Conservation (phyloP, 225 moss, liverwort and hornwort genomes). For the Sphagnum contortum region DNA sequence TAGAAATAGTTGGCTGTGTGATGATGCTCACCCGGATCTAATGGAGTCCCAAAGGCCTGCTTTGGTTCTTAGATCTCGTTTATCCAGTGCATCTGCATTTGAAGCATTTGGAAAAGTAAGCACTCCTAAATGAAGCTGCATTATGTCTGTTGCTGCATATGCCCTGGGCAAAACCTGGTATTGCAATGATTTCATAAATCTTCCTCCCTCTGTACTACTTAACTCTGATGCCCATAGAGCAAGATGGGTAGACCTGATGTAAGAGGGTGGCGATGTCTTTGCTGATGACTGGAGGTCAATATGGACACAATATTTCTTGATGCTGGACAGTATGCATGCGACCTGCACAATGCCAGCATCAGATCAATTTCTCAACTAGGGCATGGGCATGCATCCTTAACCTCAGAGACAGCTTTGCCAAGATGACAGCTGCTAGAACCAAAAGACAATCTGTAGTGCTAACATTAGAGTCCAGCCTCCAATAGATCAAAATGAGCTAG, state of each 20-base stretch:
- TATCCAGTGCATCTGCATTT: slow-evolving; percentile 28
- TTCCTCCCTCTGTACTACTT: neutral
- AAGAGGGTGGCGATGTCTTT: neutral
- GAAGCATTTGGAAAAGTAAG: slow-evolving; percentile 20
- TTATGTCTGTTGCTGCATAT: neutral
- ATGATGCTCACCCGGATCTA: slow-evolving; percentile 82
- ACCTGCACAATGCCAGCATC: slow-evolving; percentile 1
- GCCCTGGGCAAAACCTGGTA: neutral
- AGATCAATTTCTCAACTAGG: neutral
- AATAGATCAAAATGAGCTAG: neutral
- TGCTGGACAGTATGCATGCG: neutral
- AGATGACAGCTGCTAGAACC: too few species aligned
- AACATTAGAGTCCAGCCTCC: too few species aligned
- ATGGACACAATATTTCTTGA: slow-evolving; percentile 1
- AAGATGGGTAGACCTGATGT: slow-evolving; percentile 1
- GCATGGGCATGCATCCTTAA: neutral
- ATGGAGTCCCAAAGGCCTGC: slow-evolving; percentile 97
- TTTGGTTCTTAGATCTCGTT: slow-evolving; percentile 60
- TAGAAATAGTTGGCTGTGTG: slow-evolving; percentile 27
- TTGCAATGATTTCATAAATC: neutral
- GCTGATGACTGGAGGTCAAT: slow-evolving; percentile 1
- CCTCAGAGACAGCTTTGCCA: neutral
- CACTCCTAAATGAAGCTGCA: too few species aligned
- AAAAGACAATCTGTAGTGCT: too few species aligned
- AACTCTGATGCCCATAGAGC: neutral